phyloP scores from a whole-genome alignment of 1,139 yeast species.

The Pichia sp. region DNA sequence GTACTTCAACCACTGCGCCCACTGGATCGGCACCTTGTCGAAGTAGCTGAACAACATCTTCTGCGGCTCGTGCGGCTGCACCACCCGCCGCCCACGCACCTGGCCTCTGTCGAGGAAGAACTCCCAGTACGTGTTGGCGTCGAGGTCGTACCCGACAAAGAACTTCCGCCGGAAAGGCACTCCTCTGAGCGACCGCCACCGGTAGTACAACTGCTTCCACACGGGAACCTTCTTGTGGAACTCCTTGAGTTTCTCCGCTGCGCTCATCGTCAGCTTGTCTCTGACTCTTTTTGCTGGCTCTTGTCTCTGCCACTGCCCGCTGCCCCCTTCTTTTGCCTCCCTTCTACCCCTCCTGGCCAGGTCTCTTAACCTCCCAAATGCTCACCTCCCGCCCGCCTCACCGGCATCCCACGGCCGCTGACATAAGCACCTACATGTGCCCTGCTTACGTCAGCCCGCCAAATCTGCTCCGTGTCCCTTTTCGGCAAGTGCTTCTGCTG shows the following conservation, averaged over 20 bases:
- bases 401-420: too few species aligned
- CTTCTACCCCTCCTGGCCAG: neutral
- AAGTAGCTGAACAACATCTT: slow-evolving; percentile 49
- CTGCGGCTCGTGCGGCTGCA: slow-evolving; percentile 43
- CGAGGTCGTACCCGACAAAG: slow-evolving; percentile 66
- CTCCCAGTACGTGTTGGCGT: slow-evolving; percentile 86
- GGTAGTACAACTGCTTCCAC: slow-evolving; percentile 44
- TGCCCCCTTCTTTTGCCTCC: neutral
- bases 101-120: slow-evolving; percentile 46
- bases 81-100: slow-evolving; percentile 44
- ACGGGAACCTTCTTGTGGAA: slow-evolving; percentile 24
- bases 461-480: too few species aligned
- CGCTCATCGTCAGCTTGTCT: neutral
- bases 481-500: too few species aligned
- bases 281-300: neutral
- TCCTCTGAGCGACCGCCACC: slow-evolving; percentile 56
- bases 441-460: too few species aligned
- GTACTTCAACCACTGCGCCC: slow-evolving; percentile 77
- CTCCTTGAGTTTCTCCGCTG: slow-evolving; percentile 31
- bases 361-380: too few species aligned
- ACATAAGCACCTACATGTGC: too few species aligned
- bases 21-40: slow-evolving; percentile 57
- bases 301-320: neutral
- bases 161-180: slow-evolving; percentile 57
- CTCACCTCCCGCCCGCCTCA: too few species aligned